phyloP scores from a whole-genome alignment of 2,329 filamentous ascomycete genomes.

The Hymenoscyphus repandus region DNA sequence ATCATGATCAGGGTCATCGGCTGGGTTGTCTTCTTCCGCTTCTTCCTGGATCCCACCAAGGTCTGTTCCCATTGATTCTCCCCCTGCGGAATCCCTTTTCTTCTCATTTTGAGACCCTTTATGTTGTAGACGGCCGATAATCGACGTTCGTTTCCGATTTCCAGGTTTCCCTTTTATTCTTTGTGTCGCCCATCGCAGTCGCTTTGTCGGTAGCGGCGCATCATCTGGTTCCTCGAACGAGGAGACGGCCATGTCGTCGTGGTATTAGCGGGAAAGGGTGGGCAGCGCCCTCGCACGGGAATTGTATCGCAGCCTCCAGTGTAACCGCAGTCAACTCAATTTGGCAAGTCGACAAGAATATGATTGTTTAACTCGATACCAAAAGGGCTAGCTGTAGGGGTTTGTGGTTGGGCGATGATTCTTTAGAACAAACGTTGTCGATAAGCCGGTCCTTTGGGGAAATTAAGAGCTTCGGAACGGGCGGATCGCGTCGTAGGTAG shows the following conservation, averaged over 20 bases:
- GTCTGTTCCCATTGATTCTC: slow-evolving; percentile 32
- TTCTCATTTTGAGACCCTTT: slow-evolving; percentile 59
- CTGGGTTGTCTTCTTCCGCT: slow-evolving; percentile 14
- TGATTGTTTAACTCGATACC: not conserved
- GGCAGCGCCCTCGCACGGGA: slow-evolving; percentile 18
- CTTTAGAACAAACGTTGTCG: too few species aligned
- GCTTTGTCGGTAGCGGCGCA: slow-evolving; percentile 59
- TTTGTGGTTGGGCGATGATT: too few species aligned
- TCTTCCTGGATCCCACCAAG: slow-evolving; percentile 29
- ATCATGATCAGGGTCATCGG: slow-evolving; percentile 34
- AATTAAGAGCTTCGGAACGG: slow-evolving; percentile 10
- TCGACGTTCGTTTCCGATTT: slow-evolving; percentile 72
- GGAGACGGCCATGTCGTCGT: slow-evolving; percentile 18
- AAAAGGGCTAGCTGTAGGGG: not conserved
- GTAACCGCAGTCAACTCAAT: not conserved
- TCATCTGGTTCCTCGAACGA: slow-evolving; percentile 30
- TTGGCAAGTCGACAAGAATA: not conserved
- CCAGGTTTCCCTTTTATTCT: slow-evolving; percentile 73
- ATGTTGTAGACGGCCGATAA: slow-evolving; percentile 71
- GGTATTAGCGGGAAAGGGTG: slow-evolving; percentile 13
- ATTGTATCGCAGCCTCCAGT: slow-evolving; percentile 14
- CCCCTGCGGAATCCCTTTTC: slow-evolving; percentile 48
- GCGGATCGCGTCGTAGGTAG: slow-evolving; percentile 12
- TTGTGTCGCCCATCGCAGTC: slow-evolving; percentile 95
- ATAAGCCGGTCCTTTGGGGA: not conserved